A percentile compares a stretch with the other conserved stretches of the same genome.
These are phyloP conservation scores for Pseudoperonospora humuli DNA, from an alignment of 352 stramenopile genomes.

Conservation along the genomic window DNA sequence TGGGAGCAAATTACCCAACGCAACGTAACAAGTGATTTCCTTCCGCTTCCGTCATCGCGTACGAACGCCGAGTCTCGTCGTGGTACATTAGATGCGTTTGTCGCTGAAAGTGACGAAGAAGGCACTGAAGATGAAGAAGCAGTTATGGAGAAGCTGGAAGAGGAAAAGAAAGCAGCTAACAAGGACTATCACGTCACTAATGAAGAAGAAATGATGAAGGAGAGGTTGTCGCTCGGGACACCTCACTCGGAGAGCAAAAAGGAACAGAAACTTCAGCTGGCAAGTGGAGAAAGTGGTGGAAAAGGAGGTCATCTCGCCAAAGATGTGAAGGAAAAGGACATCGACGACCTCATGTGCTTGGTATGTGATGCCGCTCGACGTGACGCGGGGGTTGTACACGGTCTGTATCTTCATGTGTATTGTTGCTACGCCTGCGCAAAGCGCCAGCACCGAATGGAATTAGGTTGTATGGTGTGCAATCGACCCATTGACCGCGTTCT, in stretches of 20 bases:
- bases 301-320: slow-evolving; percentile 10
- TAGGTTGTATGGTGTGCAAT: slow-evolving; percentile 63
- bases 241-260: slow-evolving; percentile 22
- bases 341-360: slow-evolving; percentile 62
- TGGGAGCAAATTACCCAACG: slow-evolving; percentile 52
- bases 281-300: slow-evolving; percentile 1
- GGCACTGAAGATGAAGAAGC: slow-evolving; percentile 35
- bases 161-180: slow-evolving; percentile 7
- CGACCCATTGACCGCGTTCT: slow-evolving; percentile 75
- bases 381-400: slow-evolving; percentile 61
- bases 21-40: slow-evolving; percentile 42
- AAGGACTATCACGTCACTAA: slow-evolving; percentile 20
- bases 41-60: slow-evolving; percentile 14
- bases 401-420: slow-evolving; percentile 78
- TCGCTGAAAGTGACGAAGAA: slow-evolving; percentile 53
- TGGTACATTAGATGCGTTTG: slow-evolving; percentile 51
- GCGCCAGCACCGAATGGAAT: slow-evolving; percentile 38
- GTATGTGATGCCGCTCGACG: slow-evolving; percentile 52
- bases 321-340: slow-evolving; percentile 27
- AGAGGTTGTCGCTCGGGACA: slow-evolving; percentile 3
- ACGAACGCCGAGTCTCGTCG: slow-evolving; percentile 21
- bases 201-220: slow-evolving; percentile 16
- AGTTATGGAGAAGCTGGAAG: slow-evolving; percentile 28
- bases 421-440: slow-evolving; percentile 77
- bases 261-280: slow-evolving; percentile 13